A percentile compares a stretch with the other conserved stretches of the same genome.
These are phyloP conservation scores for Rhynchospora pubera DNA, from an alignment of 176 grass and related monocot species.

Conservation along the genomic window DNA sequence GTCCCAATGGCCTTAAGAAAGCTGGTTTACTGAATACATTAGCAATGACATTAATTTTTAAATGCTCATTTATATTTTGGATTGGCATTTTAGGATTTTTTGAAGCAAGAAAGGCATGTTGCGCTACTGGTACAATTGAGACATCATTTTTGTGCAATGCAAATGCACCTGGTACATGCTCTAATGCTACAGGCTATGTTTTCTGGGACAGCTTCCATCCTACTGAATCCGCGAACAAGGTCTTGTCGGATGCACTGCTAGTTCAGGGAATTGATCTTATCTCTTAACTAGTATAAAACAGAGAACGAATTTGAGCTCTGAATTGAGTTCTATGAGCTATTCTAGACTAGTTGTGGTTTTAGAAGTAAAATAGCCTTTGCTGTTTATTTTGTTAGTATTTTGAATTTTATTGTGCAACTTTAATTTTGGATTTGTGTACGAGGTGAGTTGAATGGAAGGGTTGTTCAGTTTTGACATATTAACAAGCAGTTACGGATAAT, in stretches of 20 bases:
- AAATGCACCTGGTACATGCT: constrained; percentile 63
- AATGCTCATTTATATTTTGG: background rate
- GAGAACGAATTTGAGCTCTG: background rate
- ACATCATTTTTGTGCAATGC: constrained; percentile 80
- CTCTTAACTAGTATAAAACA: constrained; percentile 29
- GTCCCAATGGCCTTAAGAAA: background rate
- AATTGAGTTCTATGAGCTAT: background rate
- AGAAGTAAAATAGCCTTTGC: background rate
- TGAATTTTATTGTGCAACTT: background rate
- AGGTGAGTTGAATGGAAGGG: background rate
- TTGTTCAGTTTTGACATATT: background rate
- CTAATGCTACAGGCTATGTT: constrained; percentile 80
- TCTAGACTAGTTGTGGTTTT: background rate
- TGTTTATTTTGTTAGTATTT: background rate
- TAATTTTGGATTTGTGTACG: background rate
- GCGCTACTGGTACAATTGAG: constrained; percentile 90
- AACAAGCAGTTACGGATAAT: background rate
- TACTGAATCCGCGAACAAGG: constrained; percentile 78
- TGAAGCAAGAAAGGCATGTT: constrained; percentile 70
- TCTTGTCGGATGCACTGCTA: constrained; percentile 68
- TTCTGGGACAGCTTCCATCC: constrained; percentile 99
- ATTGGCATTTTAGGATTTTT: constrained; percentile 56
- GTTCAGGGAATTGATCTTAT: constrained; percentile 87
- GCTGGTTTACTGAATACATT: background rate
- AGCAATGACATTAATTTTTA: background rate